phyloP scores from a whole-genome alignment of 164 flowering plant genomes.

The Kingdonia uniflora region DNA sequence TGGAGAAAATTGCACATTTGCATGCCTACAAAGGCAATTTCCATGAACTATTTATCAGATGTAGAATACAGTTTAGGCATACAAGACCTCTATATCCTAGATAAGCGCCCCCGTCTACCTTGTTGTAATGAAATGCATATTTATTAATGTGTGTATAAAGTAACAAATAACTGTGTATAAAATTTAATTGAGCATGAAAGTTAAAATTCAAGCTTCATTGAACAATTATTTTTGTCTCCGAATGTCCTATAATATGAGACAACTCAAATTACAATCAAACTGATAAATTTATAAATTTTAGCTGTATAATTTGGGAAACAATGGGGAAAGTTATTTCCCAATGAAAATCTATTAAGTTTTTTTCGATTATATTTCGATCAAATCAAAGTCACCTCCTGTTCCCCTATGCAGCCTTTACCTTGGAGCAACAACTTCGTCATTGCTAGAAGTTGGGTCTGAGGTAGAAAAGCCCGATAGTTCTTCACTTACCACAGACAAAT shows the following conservation, averaged over 20 bases:
- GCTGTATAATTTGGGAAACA: no score
- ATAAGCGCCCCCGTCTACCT: background rate
- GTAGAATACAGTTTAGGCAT: background rate
- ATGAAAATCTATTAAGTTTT: background rate
- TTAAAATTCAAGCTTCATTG: no score
- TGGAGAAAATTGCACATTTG: conserved; percentile 59
- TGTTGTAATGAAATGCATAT: background rate
- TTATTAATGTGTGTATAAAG: no score
- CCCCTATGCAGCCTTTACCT: conserved; percentile 53
- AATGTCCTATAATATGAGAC: no score
- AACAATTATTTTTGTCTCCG: no score
- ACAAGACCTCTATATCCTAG: background rate
- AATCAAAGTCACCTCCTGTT: conserved; percentile 34
- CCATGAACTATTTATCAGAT: background rate
- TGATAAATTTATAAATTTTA: no score
- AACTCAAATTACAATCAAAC: no score
- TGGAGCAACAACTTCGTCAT: conserved; percentile 18
- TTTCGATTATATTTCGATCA: conserved; percentile 13
- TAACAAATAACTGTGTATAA: no score
- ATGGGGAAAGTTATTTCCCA: background rate
- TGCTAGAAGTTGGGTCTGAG: conserved; percentile 16
- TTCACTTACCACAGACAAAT: background rate
- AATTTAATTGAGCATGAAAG: no score
- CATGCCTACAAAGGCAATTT: conserved; percentile 56
- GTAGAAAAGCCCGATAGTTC: no score